Evolutionary conservation across 495 filamentous ascomycete genomes (phyloP), one percentile per base, ranked within the genome.

Genomic region (Penicillium lagena): DNA sequence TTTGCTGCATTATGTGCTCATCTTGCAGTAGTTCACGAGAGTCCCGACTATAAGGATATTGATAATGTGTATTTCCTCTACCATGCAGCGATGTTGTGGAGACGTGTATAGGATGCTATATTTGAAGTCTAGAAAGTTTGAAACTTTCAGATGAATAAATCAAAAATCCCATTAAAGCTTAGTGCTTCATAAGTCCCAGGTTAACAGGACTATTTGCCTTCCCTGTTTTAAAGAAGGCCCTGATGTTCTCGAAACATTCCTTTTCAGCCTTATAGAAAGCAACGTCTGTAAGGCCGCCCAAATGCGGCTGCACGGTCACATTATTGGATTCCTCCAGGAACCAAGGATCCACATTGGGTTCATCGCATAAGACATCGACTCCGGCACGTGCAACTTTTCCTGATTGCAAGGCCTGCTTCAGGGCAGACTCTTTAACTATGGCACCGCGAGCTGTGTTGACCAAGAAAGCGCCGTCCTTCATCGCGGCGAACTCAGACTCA

Each of bases 371-470:
- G 1, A 83, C 80, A 53, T 83, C 80, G 15, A 83, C 58, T 4
- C 78, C 80, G 12, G 61, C 73, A 4, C 63, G 55, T 2, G 47
- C 52, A 4, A 83, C 67, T 40, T 78, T 71, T 11, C 76, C 77
- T 11, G 42, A 53, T 29, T 78, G 68, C 2, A 83, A 52, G 0
- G 78, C 78, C 9, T 59, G 58, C 10, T 78, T 76, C 7, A 83
- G 51, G 0, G 73, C 73, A 7, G 49, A 59, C 54, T 84, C 81
- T 56, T 85, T 75, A 27, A 84, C 72, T 12, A 83, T 63, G 1
- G 72, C 72, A n/a, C 79, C 79, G 13, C 77, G 67, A 7, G 78
- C 75, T 1, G 81, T 83, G 59, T 82, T 82, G 45, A 86, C 64
- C 14, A 86, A 71, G 33, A 82, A 71, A 29, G 78, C 70, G 17